A percentile compares a stretch with the other conserved stretches of the same genome.
These are phyloP conservation scores for Talaromyces rugulosus DNA, from an alignment of 2,329 filamentous ascomycete species.

Conservation along the genomic window DNA sequence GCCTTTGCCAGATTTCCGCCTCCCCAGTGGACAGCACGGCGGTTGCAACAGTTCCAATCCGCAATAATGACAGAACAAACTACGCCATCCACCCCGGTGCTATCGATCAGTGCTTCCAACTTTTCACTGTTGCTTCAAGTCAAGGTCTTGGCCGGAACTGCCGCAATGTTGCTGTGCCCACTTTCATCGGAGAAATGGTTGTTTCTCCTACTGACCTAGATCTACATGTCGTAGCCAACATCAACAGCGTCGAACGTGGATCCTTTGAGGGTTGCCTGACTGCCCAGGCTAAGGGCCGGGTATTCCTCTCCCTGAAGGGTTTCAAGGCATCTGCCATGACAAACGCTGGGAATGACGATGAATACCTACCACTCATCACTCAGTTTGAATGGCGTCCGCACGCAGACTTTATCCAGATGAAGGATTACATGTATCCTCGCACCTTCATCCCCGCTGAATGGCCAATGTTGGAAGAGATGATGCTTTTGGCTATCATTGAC, in stretches of 20 bases:
- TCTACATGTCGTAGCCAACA: no score
- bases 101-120: conserved; percentile 2
- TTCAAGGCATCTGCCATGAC: conserved; percentile 1
- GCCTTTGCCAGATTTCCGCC: not conserved
- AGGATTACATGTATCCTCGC: conserved; percentile 4
- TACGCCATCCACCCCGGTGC: not conserved
- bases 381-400: not conserved
- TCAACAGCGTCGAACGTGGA: not conserved
- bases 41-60: not conserved
- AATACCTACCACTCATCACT: not conserved
- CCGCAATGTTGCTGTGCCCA: not conserved
- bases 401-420: conserved; percentile 1
- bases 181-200: not conserved
- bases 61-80: not conserved
- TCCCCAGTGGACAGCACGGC: not conserved
- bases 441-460: not conserved
- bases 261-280: not conserved
- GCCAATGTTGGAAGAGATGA: not conserved
- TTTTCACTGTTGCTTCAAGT: not conserved
- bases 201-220: no score
- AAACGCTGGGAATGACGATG: not conserved
- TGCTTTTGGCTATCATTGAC: not conserved
- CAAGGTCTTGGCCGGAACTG: not conserved
- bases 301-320: not conserved
- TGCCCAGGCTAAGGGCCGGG: not conserved